These are phyloP conservation scores for Erodium maritimum DNA, from an alignment of 345 rosid genomes.

Conservation along the genomic window DNA sequence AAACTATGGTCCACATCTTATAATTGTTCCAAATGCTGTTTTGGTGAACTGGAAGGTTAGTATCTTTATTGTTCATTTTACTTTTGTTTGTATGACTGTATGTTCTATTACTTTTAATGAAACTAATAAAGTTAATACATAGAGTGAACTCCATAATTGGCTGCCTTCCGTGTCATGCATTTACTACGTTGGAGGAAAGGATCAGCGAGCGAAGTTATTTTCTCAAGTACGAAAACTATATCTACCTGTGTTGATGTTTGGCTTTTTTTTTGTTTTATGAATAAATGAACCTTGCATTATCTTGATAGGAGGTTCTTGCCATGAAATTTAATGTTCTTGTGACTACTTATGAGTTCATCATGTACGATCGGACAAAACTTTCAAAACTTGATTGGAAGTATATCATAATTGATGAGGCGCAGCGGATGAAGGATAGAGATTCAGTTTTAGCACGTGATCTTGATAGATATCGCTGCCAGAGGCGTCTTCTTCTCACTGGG, in stretches of 20 bases:
- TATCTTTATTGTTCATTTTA: constrained; percentile 5
- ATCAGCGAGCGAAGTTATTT: constrained; percentile 86
- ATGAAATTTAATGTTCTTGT: constrained; percentile 97
- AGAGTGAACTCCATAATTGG: constrained; percentile 98
- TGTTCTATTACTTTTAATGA: neutral
- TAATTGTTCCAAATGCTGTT: constrained; percentile 98
- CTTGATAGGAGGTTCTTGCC: constrained; percentile 77
- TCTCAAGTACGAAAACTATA: constrained; percentile 51
- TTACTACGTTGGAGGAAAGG: constrained; percentile 89
- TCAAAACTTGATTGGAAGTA: constrained; percentile 98
- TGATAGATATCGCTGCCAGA: constrained; percentile 95
- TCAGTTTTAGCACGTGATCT: constrained; percentile 99
- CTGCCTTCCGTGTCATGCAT: constrained; percentile 94
- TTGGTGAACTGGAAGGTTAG: constrained; percentile 98
- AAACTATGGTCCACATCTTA: constrained; percentile 99
- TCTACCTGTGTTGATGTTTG: neutral
- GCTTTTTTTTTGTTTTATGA: constrained; percentile 6
- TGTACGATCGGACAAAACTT: constrained; percentile 96
- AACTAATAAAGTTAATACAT: constrained; percentile 15
- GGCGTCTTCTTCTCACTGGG: constrained; percentile 99
- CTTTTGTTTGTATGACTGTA: neutral
- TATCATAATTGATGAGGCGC: constrained; percentile 97
- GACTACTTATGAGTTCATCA: constrained; percentile 96
- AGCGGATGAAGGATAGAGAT: constrained; percentile 98
- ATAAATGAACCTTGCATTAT: constrained; percentile 16